Evolutionary conservation across 2,329 filamentous ascomycete genomes (phyloP).

Genomic region (Ampelomyces quisqualis): DNA sequence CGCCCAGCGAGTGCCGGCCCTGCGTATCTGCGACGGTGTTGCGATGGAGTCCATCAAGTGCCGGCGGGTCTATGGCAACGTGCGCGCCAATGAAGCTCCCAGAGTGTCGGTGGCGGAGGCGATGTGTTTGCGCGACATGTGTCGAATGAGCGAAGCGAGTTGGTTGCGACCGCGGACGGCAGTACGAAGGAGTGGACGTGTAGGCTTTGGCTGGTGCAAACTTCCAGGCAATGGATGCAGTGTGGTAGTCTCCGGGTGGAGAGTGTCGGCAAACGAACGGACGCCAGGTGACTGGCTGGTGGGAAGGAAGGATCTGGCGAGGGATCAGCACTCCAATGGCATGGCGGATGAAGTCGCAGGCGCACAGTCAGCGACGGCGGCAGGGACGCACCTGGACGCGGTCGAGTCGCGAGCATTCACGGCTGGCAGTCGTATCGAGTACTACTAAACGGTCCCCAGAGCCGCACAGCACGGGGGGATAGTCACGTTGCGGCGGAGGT

Average conservation of each 20-base stretch:
- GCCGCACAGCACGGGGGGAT: conserved; percentile 17
- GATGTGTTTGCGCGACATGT: conserved; percentile 27
- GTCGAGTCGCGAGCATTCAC: conserved; percentile 40
- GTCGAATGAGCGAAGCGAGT: conserved; percentile 31
- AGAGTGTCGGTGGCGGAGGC: conserved; percentile 25
- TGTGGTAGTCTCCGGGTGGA: conserved; percentile 17
- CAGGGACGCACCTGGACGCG: conserved; percentile 30
- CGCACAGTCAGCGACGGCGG: neutral
- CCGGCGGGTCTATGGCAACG: conserved; percentile 14
- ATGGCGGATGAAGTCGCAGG: conserved; percentile 19
- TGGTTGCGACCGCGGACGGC: conserved; percentile 18
- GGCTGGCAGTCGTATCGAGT: conserved; percentile 9
- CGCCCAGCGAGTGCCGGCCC: conserved; percentile 24
- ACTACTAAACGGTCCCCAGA: conserved; percentile 10
- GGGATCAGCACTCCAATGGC: conserved; percentile 30
- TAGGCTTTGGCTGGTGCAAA: conserved; percentile 25
- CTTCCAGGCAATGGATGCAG: conserved; percentile 43
- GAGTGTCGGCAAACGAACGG: conserved; percentile 45
- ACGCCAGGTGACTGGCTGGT: conserved; percentile 44
- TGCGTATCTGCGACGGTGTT: conserved; percentile 26
- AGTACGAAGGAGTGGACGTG: conserved; percentile 38
- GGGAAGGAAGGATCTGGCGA: conserved; percentile 27
- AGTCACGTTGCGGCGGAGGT: conserved; percentile 37
- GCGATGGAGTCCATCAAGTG: conserved; percentile 33
- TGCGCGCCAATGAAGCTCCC: conserved; percentile 20